Base-by-base conservation (phyloP, 768 basidiomycete species). In the Calocybe cyanea region DNA sequence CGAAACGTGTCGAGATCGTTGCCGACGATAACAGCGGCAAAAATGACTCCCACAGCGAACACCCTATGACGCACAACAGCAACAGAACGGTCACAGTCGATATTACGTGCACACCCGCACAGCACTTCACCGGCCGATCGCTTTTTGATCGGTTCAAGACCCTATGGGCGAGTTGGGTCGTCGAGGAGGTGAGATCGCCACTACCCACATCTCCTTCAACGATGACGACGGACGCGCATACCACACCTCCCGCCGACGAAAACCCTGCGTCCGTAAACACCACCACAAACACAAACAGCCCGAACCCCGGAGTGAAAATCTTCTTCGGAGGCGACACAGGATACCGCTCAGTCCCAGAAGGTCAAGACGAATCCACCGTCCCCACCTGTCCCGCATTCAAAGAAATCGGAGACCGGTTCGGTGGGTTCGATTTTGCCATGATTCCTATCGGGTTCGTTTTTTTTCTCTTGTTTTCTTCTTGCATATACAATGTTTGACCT, bases 311-410 rank as follows among this genome's bases (percentile, higher is more conserved):
- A 1, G 60, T 58, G 2, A 77, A 77, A 42, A 62, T 78, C 14
- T 83, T 67, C 56, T 87, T 88, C 58, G 83, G 68, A 5, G 87
- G 87, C 10, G 86, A 87, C 59, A 89, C 85, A 1, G 84, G 78
- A 7, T 79, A 81, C 57, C 65, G 77, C 18, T 52, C 71, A 0
- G 78, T 80, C 13, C 49, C 49, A 38, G 67, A 65, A 49, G 73
- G 70, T 0, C 68, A 76, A 60, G 73, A 70, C 52, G 78, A 73
- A 60, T 69, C 75, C 1, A 61, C 63, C n/a, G 68, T 76, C 1
- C 77, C 83, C 0, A 62, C 70, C 9, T 89, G 87, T 58, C 87
- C 87, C 4, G 86, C 76, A 3, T 91, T 91, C 62, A 73, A 74
- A 56, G 75, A 84, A 60, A 82, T 91, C 41, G 87, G 87, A 2